Base-by-base conservation (phyloP, 352 stramenopile species). In the Globisporangium okanoganense region DNA sequence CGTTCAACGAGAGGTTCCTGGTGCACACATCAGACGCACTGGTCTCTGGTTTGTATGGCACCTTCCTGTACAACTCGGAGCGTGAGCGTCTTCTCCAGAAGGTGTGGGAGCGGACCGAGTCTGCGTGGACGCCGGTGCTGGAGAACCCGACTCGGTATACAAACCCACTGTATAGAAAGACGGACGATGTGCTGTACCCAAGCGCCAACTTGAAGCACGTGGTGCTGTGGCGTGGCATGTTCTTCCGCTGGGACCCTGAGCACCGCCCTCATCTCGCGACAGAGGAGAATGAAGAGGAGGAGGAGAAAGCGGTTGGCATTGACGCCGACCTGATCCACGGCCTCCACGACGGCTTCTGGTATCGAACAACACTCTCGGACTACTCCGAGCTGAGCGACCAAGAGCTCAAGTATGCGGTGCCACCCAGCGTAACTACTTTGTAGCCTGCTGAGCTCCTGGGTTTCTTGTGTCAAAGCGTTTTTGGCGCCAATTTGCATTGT, bases 1-100 rank as follows among this genome's bases (percentile, higher is more conserved):
- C 94, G 70, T 95, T 95, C 58, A 94, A 95, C 67, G 84, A 94
- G 67, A 85, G 85, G 62, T 92, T 95, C 58, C 58, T 95, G 41
- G 58, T 94, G 18, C 80, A 92, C 50, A 81, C 94, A 33, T 75
- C 81, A 22, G 87, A 94, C 54, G 77, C 82, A 20, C 66, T 92
- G 29, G 86, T 90, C 40, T 93, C 85, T 1, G 82, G 82, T 16
- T 51, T 92, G 10, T 94, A 88, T 55, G 85, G 85, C 8, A 93
- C 86, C 10, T 95, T 95, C 55, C 64, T 93, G 59, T 92, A 88
- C 70, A 94, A 95, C 59, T 91, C 84, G 29, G 86, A 95, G 68
- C 81, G 83, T 35, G 84, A 93, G 54, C 84, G 86, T 12, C 79
- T 91, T 60, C 71, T 93, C 29, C 78, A 90, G 58, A 91, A 90